Evolutionary conservation across 768 basidiomycete species (phyloP).

Genomic region (Hygrophorus russula): DNA sequence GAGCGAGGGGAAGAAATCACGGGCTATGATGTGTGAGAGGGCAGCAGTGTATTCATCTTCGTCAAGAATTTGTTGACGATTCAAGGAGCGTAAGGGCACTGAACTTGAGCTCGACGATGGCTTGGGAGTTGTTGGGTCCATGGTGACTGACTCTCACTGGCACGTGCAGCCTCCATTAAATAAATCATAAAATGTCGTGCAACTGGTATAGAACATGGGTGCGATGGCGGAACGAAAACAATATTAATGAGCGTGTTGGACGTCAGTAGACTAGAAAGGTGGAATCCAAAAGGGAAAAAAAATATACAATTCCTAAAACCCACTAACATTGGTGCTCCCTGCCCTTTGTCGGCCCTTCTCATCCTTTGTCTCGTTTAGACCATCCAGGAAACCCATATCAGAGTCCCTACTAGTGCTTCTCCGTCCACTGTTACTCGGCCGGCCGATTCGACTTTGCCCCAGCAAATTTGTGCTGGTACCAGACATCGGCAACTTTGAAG

Average conservation of each 20-base stretch:
- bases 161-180: too few relatives aligned
- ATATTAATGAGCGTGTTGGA: not conserved
- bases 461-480: constrained; percentile 17
- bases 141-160: not conserved
- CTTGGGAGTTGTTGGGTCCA: not conserved
- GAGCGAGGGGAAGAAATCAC: constrained; percentile 96
- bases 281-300: not conserved
- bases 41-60: constrained; percentile 95
- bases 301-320: constrained; percentile 2
- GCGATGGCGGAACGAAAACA: too few relatives aligned
- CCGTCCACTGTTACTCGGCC: constrained; percentile 28
- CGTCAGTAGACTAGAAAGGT: not conserved
- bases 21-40: constrained; percentile 84
- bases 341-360: constrained; percentile 6
- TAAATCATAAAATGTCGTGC: too few relatives aligned
- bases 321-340: constrained; percentile 6
- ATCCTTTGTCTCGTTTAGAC: constrained; percentile 2
- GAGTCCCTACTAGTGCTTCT: constrained; percentile 13
- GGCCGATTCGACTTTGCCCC: constrained; percentile 39
- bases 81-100: constrained; percentile 44
- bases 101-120: constrained; percentile 2
- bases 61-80: constrained; percentile 61
- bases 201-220: too few relatives aligned
- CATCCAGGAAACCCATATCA: constrained; percentile 5
- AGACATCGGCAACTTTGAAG: constrained; percentile 29